phyloP scores from a whole-genome alignment of 345 rosid genomes.

The Litchi chinensis region DNA sequence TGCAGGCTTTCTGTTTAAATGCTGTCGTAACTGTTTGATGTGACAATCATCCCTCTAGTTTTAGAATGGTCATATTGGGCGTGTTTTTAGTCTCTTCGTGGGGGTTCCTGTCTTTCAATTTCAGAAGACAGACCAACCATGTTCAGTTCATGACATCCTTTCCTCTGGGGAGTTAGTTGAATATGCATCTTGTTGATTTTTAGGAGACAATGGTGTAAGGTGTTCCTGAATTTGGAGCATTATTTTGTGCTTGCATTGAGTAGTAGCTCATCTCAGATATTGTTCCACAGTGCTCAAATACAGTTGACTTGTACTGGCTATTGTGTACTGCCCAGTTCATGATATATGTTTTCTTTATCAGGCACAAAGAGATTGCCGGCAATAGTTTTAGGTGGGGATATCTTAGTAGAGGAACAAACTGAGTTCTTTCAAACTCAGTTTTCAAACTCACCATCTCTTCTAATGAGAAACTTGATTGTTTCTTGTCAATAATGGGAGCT shows the following conservation, averaged over 20 bases:
- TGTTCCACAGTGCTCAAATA: neutral
- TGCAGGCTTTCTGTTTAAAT: neutral
- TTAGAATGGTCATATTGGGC: neutral
- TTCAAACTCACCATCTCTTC: neutral
- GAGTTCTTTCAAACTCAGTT: neutral
- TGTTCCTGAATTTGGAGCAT: neutral
- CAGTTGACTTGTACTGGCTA: neutral
- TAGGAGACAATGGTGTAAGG: neutral
- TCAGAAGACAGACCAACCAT: neutral
- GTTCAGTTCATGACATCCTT: neutral
- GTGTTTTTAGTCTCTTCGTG: neutral
- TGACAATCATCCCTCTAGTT: neutral
- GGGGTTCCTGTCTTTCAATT: neutral
- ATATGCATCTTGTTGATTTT: neutral
- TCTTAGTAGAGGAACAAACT: slow-evolving; percentile 25
- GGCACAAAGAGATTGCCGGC: neutral
- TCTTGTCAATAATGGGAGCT: neutral
- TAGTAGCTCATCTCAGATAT: neutral
- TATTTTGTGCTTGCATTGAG: neutral
- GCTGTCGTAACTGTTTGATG: neutral
- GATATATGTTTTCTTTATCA: slow-evolving; percentile 16
- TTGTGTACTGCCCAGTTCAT: neutral
- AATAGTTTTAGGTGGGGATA: slow-evolving; percentile 25
- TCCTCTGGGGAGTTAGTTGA: neutral
- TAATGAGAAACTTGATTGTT: neutral